Percentiles rank a stretch among this genome's conserved stretches.
These are phyloP conservation scores for Apocynum venetum DNA, from an alignment of 257 asterid species.

Conservation along the genomic window DNA sequence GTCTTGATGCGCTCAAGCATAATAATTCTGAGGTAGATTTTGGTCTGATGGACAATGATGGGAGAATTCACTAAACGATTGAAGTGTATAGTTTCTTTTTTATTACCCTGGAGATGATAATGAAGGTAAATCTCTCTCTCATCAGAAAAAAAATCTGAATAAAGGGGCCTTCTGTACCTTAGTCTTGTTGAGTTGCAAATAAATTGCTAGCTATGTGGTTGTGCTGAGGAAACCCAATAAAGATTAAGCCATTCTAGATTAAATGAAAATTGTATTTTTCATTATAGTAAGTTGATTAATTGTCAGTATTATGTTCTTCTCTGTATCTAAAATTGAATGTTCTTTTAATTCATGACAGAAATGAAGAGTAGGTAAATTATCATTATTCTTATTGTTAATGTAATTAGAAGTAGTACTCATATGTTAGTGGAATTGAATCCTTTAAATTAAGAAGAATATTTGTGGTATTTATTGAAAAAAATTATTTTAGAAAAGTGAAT, in stretches of 20 bases:
- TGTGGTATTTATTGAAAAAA: neutral
- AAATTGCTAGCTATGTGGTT: neutral
- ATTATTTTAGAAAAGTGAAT: no score
- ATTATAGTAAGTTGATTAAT: neutral
- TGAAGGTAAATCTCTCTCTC: neutral
- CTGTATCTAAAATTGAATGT: neutral
- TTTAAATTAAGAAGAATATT: neutral
- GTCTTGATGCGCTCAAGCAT: constrained; percentile 41
- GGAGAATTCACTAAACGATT: constrained; percentile 2
- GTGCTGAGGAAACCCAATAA: neutral
- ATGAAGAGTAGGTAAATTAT: neutral
- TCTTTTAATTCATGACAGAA: no score
- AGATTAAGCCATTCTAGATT: neutral
- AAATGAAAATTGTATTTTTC: neutral
- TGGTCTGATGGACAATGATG: neutral
- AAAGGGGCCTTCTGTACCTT: neutral
- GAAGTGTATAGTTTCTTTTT: neutral
- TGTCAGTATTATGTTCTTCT: neutral
- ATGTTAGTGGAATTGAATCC: neutral
- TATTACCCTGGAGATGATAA: neutral
- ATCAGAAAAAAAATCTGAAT: neutral
- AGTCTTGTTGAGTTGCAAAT: neutral
- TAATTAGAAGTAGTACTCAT: neutral
- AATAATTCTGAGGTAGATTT: constrained; percentile 11
- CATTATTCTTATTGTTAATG: neutral